These are phyloP conservation scores for Suillus subluteus DNA, from an alignment of 768 basidiomycete species.

Conservation along the genomic window DNA sequence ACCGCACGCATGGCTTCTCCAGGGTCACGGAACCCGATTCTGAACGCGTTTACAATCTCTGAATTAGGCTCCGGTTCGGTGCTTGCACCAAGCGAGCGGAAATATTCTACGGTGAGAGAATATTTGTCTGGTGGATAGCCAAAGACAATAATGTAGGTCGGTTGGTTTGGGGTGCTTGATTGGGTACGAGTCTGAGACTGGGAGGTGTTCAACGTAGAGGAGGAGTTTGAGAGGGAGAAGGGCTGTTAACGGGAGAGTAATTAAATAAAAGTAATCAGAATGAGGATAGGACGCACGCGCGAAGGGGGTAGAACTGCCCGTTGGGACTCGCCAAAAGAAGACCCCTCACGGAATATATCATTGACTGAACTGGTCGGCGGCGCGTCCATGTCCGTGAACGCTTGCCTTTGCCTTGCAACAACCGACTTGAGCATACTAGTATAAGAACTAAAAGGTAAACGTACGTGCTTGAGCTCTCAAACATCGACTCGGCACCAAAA, in stretches of 20 bases:
- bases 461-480: conserved; percentile 57
- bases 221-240: conserved; percentile 26
- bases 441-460: conserved; percentile 14
- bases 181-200: conserved; percentile 27
- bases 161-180: conserved; percentile 39
- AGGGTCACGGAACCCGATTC: conserved; percentile 70
- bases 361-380: conserved; percentile 77
- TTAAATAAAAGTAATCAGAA: not conserved
- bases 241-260: conserved; percentile 12
- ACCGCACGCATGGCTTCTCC: conserved; percentile 81
- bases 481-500: conserved; percentile 87
- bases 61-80: conserved; percentile 69
- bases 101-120: conserved; percentile 71
- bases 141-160: conserved; percentile 75
- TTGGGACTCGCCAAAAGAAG: conserved; percentile 35
- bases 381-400: conserved; percentile 75
- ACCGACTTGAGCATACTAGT: conserved; percentile 12
- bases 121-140: conserved; percentile 88
- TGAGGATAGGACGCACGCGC: conserved; percentile 21
- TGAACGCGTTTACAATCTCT: conserved; percentile 81
- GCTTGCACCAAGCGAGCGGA: conserved; percentile 70
- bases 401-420: conserved; percentile 56
- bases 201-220: conserved; percentile 18
- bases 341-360: conserved; percentile 65
- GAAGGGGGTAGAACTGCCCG: conserved; percentile 16